Conservation (phyloP, 2,329 filamentous ascomycete species). For the Juglanconis juglandina region DNA sequence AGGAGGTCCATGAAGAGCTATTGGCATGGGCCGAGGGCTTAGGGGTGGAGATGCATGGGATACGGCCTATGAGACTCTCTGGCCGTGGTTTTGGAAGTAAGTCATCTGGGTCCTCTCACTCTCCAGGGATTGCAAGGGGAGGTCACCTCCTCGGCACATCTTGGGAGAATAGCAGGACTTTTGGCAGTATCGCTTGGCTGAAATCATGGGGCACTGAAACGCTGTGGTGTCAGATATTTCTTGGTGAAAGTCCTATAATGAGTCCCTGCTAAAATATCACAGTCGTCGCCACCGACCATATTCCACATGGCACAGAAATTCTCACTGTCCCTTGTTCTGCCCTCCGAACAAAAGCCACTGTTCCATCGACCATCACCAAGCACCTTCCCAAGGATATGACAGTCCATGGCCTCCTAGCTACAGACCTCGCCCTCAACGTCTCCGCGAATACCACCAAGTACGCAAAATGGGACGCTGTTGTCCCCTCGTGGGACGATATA, state of each 20-base stretch:
- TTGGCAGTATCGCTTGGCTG: background rate
- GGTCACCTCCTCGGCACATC: background rate
- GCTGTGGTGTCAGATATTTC: background rate
- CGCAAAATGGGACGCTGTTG: constrained; percentile 61
- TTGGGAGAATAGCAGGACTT: background rate
- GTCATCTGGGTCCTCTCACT: background rate
- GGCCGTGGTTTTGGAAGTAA: constrained; percentile 66
- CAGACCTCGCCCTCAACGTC: constrained; percentile 57
- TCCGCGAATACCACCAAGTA: constrained; percentile 41
- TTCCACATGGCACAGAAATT: constrained; percentile 27
- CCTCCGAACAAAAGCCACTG: constrained; percentile 62
- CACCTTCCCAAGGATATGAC: constrained; percentile 53
- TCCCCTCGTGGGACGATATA: constrained; percentile 63
- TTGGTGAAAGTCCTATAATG: background rate
- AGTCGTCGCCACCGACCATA: constrained; percentile 4
- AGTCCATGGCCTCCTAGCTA: constrained; percentile 71
- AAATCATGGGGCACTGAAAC: background rate
- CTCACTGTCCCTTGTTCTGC: constrained; percentile 52
- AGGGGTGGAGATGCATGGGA: constrained; percentile 65
- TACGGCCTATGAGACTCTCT: constrained; percentile 64
- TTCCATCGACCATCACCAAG: constrained; percentile 50
- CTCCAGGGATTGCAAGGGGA: background rate
- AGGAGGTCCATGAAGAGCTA: constrained; percentile 46
- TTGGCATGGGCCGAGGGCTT: constrained; percentile 63
- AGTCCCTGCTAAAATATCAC: background rate